These are phyloP conservation scores for Microcyclospora pomicola DNA, from an alignment of 2,329 filamentous ascomycete species.

Conservation along the genomic window DNA sequence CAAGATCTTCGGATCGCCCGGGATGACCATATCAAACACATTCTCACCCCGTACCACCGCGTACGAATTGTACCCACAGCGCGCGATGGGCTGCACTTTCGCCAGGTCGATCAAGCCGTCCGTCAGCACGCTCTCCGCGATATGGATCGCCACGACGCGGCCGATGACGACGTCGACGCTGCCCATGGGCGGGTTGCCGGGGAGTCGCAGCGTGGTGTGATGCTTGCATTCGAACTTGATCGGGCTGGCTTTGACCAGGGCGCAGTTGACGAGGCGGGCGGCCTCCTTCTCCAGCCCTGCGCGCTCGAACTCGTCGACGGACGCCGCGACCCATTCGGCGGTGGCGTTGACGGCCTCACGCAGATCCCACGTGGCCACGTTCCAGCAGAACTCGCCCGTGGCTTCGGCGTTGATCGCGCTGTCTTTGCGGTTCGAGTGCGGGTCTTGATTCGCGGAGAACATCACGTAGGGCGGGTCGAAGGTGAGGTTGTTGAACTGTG, in stretches of 20 bases:
- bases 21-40: slow-evolving; percentile 44
- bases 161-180: slow-evolving; percentile 46
- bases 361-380: slow-evolving; percentile 43
- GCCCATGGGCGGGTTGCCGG: slow-evolving; percentile 44
- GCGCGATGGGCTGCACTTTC: slow-evolving; percentile 45
- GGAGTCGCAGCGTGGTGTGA: slow-evolving; percentile 40
- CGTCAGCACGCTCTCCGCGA: slow-evolving; percentile 41
- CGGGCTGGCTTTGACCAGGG: slow-evolving; percentile 42
- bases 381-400: slow-evolving; percentile 46
- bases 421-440: slow-evolving; percentile 37
- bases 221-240: slow-evolving; percentile 47
- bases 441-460: slow-evolving; percentile 46
- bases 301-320: slow-evolving; percentile 41
- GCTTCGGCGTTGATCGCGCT: slow-evolving; percentile 42
- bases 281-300: slow-evolving; percentile 37
- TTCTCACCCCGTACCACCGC: slow-evolving; percentile 35
- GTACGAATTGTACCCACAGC: slow-evolving; percentile 49
- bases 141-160: slow-evolving; percentile 43
- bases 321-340: slow-evolving; percentile 36
- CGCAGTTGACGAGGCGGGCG: slow-evolving; percentile 28
- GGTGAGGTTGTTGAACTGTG: slow-evolving; percentile 49
- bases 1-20: slow-evolving; percentile 21
- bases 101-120: slow-evolving; percentile 41
- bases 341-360: slow-evolving; percentile 43
- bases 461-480: slow-evolving; percentile 51